A percentile compares a stretch with the other conserved stretches of the same genome.
These are phyloP conservation scores for Davidsoniella australis DNA, from an alignment of 2,329 filamentous ascomycete species.

Conservation along the genomic window DNA sequence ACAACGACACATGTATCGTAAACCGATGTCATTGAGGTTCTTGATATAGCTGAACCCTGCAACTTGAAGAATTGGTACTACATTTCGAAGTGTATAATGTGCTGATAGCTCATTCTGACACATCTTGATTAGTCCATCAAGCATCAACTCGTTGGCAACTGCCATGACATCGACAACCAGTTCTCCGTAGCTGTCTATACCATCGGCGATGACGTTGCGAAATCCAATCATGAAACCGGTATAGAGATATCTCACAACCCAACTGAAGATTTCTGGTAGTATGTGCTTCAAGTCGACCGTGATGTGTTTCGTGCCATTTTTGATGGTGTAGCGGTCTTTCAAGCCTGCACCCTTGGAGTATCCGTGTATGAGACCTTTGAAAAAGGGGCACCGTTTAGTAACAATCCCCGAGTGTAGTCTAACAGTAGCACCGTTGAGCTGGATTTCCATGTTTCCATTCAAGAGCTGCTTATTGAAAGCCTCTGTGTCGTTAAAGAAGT, in stretches of 20 bases:
- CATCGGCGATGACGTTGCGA: slow-evolving; percentile 50
- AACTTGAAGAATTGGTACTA: slow-evolving; percentile 69
- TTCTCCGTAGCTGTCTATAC: slow-evolving; percentile 72
- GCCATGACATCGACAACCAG: slow-evolving; percentile 81
- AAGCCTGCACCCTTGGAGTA: slow-evolving; percentile 68
- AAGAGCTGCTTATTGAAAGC: slow-evolving; percentile 45
- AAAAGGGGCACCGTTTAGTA: slow-evolving; percentile 80
- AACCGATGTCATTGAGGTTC: slow-evolving; percentile 70
- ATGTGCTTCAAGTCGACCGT: slow-evolving; percentile 74
- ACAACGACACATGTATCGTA: slow-evolving; percentile 85
- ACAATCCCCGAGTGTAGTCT: slow-evolving; percentile 62
- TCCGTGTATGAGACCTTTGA: slow-evolving; percentile 77
- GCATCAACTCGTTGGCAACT: slow-evolving; percentile 86
- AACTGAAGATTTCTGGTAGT: slow-evolving; percentile 51
- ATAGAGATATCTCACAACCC: slow-evolving; percentile 70
- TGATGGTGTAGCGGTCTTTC: slow-evolving; percentile 38
- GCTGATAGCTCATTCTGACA: slow-evolving; percentile 72
- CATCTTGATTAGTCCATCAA: slow-evolving; percentile 75
- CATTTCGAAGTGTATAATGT: slow-evolving; percentile 74
- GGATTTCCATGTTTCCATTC: slow-evolving; percentile 25
- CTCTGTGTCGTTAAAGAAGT: slow-evolving; percentile 24
- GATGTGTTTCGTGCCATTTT: slow-evolving; percentile 25
- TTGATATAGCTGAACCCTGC: slow-evolving; percentile 69
- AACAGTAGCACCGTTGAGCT: slow-evolving; percentile 58
- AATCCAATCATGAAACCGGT: slow-evolving; percentile 69